phyloP scores from a whole-genome alignment of 1,284 basidiomycete genomes.

The Macrocystidia cucumis region DNA sequence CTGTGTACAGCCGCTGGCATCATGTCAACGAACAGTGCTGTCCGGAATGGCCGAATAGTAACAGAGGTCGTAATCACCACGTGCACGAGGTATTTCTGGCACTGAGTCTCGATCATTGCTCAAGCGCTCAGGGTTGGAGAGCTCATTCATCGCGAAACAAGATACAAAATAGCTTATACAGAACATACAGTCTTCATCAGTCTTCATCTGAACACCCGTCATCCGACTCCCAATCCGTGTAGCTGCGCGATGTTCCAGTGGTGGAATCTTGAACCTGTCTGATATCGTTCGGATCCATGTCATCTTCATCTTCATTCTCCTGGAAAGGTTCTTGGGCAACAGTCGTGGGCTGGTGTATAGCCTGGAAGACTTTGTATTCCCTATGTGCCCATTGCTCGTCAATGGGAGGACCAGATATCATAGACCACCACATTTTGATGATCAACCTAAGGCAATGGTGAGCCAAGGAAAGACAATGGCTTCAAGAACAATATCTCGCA shows the following conservation, averaged over 20 bases:
- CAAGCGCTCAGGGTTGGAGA: no score
- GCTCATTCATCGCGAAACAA: no score
- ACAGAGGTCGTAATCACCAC: no score
- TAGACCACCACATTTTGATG: constrained; percentile 22
- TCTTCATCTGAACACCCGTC: constrained; percentile 10
- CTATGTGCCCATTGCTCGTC: constrained; percentile 19
- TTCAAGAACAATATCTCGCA: neutral
- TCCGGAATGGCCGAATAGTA: no score
- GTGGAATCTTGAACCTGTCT: constrained; percentile 3
- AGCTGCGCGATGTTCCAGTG: neutral
- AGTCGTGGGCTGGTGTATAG: neutral
- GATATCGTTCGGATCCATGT: constrained; percentile 20
- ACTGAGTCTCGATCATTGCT: no score
- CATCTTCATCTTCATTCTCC: constrained; percentile 16
- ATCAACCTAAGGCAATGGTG: constrained; percentile 14
- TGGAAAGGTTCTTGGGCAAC: neutral
- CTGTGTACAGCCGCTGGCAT: no score
- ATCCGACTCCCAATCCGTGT: constrained; percentile 10
- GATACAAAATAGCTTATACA: no score
- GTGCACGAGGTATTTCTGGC: no score
- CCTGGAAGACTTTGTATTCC: no score
- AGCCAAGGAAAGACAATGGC: constrained; percentile 1
- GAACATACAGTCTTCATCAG: neutral
- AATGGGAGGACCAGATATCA: constrained; percentile 24
- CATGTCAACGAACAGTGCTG: no score